Base-by-base conservation (phyloP, 495 filamentous ascomycete genomes). In the Apiosordaria backusii region DNA sequence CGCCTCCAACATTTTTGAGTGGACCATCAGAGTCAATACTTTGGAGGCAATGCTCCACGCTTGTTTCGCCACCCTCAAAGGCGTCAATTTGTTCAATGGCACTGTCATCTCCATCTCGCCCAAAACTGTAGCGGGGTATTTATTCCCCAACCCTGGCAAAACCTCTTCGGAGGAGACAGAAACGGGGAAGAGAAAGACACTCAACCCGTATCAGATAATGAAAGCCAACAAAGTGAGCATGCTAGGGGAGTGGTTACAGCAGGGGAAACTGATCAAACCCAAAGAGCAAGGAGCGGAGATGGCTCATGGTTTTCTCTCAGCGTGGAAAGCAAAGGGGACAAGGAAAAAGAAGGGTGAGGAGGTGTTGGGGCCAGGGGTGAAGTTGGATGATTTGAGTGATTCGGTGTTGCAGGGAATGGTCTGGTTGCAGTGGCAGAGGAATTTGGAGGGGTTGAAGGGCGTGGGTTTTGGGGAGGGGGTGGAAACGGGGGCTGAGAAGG, bases 321-420 rank as follows among this genome's bases (percentile, higher is more conserved):
- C 79, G 74, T 81, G 80, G 80, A 75, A 75, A 57, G 29, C 52
- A 52, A 57, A 64, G 24, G 27, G 52, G 18, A 45, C 70, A 63
- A 63, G 69, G 53, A 70, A 67, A 63, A 69, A 62, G 60, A 74
- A 65, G 53, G 79, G 67, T 27, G 68, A 64, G 62, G 69, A n/a
- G 67, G 61, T 52, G 62, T n/a, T 16, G 67, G 60, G 57, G 50
- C 65, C 25, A 16, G 70, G 22, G 68, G 70, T 52, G 67, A 98
- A 98, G 75, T 71, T 96, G 68, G 94, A 98, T 79, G 94, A 98
- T 82, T 79, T 98, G 67, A 90, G 92, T 5, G 94, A 98, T 84
- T 91, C 90, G 75, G 76, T 97, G 29, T 71, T 97, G 67, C 94
- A 98, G 78, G 95, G 89, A 0, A 78, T 92, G 67, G 89, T 92